Base-by-base conservation (phyloP, 345 rosid species). In the Eucalyptus viminalis region DNA sequence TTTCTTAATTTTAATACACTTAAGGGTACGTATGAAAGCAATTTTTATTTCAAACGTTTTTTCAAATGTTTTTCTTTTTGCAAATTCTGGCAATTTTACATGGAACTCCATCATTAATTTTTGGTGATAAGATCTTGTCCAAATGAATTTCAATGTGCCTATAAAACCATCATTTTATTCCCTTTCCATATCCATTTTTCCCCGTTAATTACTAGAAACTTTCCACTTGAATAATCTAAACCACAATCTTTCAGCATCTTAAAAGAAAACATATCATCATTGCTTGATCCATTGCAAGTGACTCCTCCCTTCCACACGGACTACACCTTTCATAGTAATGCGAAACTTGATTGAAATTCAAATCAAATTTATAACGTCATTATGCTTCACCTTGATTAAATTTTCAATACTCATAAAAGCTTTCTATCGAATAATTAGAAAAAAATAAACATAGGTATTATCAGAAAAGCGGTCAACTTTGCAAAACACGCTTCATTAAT, bases 361-460 rank as follows among this genome's bases (percentile, higher is more conserved):
- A n/a, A 14, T 1, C 2, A 9, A n/a, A 65, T 14, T 19, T n/a
- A n/a, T 4, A 3, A 29, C 6, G 0, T 0, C 2, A 2, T 1
- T 6, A 8, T 4, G 0, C 21, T 27, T 62, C 7, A 1, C 69
- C 34, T 62, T 2, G 1, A 62, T 62, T 27, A 27, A 62, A 62
- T 62, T 60, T 27, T 60, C 7, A 60, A 25, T 11, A 11, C 2
- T 1, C 0, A 25, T 2, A 60, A 60, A 60, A 22, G 3, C 5
- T 15, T 14, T 15, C 9, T n/a, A n/a, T 65, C 21, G 6, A n/a
- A 62, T 62, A 53, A 53, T 53, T 56, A 9, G 40, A 21, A 56
- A 65, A 60, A 14, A 7, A 65, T 14, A 62, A 6, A 29, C 0
- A n/a, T 65, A 37, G 27, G 15, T 40, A 76, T 76, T 40, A 21